phyloP scores from a whole-genome alignment of 2,329 filamentous ascomycete species.

The Herpotrichia juniperi region DNA sequence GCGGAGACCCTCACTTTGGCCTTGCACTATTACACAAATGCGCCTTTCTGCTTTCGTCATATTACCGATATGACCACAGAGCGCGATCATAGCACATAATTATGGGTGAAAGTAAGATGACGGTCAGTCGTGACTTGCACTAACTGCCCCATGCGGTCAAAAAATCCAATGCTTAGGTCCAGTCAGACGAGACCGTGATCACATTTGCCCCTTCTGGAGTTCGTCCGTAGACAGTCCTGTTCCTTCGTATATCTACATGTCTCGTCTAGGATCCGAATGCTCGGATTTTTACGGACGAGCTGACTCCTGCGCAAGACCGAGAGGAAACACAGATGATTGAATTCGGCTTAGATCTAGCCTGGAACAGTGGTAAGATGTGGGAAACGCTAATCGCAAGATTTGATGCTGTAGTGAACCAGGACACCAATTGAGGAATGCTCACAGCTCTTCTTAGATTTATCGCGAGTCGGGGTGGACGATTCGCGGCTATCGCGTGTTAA shows the following conservation, averaged over 20 bases:
- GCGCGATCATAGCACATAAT: constrained; percentile 15
- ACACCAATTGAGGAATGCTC: constrained; percentile 12
- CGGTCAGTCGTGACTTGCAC: constrained; percentile 6
- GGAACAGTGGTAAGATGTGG: constrained; percentile 15
- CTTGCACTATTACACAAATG: constrained; percentile 11
- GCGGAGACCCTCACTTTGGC: constrained; percentile 15
- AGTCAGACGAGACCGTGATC: not conserved
- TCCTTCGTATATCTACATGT: no score
- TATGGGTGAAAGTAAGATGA: constrained; percentile 22
- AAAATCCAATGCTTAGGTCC: not conserved
- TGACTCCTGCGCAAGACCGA: constrained; percentile 2
- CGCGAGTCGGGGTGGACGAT: constrained; percentile 20
- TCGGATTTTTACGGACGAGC: not conserved
- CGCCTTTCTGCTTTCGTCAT: constrained; percentile 21
- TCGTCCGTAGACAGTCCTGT: not conserved
- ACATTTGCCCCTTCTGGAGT: not conserved
- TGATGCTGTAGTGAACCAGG: constrained; percentile 15
- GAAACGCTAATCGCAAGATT: constrained; percentile 21
- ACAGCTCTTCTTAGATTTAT: constrained; percentile 16
- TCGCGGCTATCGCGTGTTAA: constrained; percentile 19
- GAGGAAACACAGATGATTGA: constrained; percentile 21
- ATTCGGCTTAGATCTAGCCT: constrained; percentile 11
- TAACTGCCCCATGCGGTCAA: not conserved
- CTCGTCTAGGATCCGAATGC: no score
- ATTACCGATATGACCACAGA: constrained; percentile 16